Evolutionary conservation across 1,139 yeast species (phyloP), one percentile per base, ranked within the genome.

Genomic region (Candida sp.): DNA sequence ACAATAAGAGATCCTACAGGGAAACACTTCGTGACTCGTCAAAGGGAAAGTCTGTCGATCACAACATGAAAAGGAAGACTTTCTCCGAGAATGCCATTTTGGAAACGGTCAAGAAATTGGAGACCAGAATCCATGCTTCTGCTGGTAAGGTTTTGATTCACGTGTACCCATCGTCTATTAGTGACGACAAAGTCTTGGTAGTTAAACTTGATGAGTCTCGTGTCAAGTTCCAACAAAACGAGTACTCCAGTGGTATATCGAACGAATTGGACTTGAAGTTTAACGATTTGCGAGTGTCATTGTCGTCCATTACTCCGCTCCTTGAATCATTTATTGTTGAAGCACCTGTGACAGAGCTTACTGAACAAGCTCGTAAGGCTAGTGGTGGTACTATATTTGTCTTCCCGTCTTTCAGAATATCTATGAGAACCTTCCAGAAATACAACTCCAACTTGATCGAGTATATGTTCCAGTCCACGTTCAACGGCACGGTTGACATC

Each of bases 401-500:
- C 7, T 86, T 92, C 63, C 98, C 98, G 0, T 83, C 90, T 6
- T 79, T 92, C 58, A 77, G 76, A 52, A 82, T 93, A 30, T 73
- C 83, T 4, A 93, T 93, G 98, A 80, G 84, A 48, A 86, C 96
- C 0, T 83, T 84, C 74, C 93, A 90, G 60, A 69, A 72, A 47
- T 67, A 69, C 45, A 68, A 74, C 9, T 72, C 77, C 12, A 80
- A 80, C 46, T 59, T 78, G 4, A 80, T 92, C 47, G 88, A 88
- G 58, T 90, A 86, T 61, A 70, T 80, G 4, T 93, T 81, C 63
- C 79, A 77, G 46, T 85, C 94, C 35, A 76, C 85, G 2, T 91
- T 94, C 72, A 96, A 92, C 8, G 97, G 97, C 31, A 84, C 91
- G 8, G 96, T 94, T 42, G 96, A 91, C 56, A 85, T 94, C 3